Conservation (phyloP, 2,329 filamentous ascomycete genomes). For the Penicillium sp. region DNA sequence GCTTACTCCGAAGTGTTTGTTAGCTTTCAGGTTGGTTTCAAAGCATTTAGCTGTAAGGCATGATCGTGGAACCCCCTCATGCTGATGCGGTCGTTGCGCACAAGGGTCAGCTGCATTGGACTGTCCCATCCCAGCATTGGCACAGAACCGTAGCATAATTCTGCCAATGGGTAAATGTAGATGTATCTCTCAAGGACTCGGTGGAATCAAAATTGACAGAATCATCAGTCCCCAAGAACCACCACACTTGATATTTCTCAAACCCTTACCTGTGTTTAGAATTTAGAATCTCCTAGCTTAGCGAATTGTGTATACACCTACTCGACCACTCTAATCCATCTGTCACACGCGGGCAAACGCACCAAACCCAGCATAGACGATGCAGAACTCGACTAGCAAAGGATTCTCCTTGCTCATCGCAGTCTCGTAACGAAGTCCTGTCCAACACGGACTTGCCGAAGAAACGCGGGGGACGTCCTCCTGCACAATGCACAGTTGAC, state of each 20-base stretch:
- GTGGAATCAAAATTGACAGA: too few species aligned
- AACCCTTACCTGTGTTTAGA: not conserved
- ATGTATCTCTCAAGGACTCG: too few species aligned
- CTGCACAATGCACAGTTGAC: not conserved
- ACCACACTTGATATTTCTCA: too few species aligned
- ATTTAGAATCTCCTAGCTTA: not conserved
- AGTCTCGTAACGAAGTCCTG: not conserved
- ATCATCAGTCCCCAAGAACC: too few species aligned
- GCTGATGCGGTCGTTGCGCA: not conserved
- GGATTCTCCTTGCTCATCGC: constrained; percentile 5
- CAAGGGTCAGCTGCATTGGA: not conserved
- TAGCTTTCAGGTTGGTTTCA: not conserved
- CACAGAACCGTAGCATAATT: not conserved
- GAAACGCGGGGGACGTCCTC: not conserved
- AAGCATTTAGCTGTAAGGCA: not conserved
- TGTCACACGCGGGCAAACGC: not conserved
- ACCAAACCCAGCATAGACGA: not conserved
- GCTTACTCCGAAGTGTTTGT: not conserved
- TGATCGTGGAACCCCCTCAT: not conserved
- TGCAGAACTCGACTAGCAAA: constrained; percentile 1
- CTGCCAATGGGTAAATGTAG: too few species aligned
- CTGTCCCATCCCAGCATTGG: not conserved
- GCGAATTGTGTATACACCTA: not conserved
- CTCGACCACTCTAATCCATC: not conserved
- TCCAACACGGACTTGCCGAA: constrained; percentile 3